Evolutionary conservation across 768 basidiomycete genomes (phyloP), one percentile per base, ranked within the genome.

Genomic region (Suillus bovinus): DNA sequence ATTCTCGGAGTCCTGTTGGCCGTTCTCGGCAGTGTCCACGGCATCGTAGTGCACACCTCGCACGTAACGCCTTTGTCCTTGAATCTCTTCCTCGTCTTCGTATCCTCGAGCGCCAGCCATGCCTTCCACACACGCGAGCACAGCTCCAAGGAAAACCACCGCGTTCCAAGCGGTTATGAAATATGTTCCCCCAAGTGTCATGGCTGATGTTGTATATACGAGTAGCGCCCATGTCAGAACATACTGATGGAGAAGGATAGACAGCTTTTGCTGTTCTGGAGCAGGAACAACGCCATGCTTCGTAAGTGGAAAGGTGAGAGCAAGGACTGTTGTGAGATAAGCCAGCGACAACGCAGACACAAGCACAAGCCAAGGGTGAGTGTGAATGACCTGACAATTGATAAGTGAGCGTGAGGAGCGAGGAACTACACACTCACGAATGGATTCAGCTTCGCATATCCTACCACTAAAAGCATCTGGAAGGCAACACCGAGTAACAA

Each of bases 161-260:
- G 73, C 66, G 59, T 89, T 82, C 83, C 86, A 87, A 3, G 78
- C 77, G 0, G 81, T 84, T 34, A 87, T 66, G 65, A 85, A 80
- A 67, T 89, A 90, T 16, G 82, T 73, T 6, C 85, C 81, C 2
- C 84, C 85, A 8, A 89, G 66, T 4, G 79, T 69, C 2, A 76
- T 63, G 9, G 78, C 72, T 22, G 81, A 62, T 0, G 86, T 86
- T n/a, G 83, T 77, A 33, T 79, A 63, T 16, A 88, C 72, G 33
- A 89, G 83, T 4, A 86, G 70, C 1, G 83, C 59, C 85, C 86
- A 90, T 6, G 84, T 85, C 53, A 89, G 74, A 20, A 79, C 67
- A 66, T 87, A 89, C 2, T 81, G 72, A 59, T 87, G 84, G 38
- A 85, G 62, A 49, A 84, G 76, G 55, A 84, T 74, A 4, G 80